phyloP scores from a whole-genome alignment of 495 filamentous ascomycete species.

The Penicillium longicatenatum region DNA sequence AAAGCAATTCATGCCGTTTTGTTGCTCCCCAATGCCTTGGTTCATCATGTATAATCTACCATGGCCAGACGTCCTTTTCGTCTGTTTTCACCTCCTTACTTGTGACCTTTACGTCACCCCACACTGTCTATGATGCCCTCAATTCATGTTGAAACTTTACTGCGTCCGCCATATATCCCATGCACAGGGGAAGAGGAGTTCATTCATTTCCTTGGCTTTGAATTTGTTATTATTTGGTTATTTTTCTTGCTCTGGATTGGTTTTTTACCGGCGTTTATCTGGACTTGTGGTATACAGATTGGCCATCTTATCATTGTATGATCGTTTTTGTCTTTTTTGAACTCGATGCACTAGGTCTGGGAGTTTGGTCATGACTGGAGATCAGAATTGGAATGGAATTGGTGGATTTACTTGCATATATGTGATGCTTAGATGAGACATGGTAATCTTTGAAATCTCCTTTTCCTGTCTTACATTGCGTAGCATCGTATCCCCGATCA shows the following conservation, averaged over 20 bases:
- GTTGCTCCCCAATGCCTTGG: neutral
- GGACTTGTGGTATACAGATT: slow-evolving; percentile 36
- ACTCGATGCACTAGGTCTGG: slow-evolving; percentile 15
- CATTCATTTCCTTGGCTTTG: slow-evolving; percentile 6
- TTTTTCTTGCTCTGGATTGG: neutral
- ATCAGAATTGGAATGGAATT: neutral
- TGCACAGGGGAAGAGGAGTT: slow-evolving; percentile 27
- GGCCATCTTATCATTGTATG: slow-evolving; percentile 23
- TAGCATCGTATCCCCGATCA: neutral
- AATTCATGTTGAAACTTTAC: slow-evolving; percentile 18
- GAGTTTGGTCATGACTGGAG: slow-evolving; percentile 12
- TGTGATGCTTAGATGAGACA: slow-evolving; percentile 10
- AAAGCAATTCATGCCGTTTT: neutral
- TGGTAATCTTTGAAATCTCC: slow-evolving; percentile 1
- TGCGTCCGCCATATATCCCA: slow-evolving; percentile 28
- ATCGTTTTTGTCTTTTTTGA: neutral
- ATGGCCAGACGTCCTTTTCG: slow-evolving; percentile 4
- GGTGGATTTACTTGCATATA: neutral
- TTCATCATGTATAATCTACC: slow-evolving; percentile 5
- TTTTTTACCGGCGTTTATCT: slow-evolving; percentile 26
- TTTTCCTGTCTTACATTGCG: neutral
- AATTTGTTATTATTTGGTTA: neutral
- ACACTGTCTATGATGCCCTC: slow-evolving; percentile 13
- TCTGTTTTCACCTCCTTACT: slow-evolving; percentile 6
- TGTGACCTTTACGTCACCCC: slow-evolving; percentile 1